Conservation (phyloP, 208 protist species). For the Endotrypanum monterogeii region DNA sequence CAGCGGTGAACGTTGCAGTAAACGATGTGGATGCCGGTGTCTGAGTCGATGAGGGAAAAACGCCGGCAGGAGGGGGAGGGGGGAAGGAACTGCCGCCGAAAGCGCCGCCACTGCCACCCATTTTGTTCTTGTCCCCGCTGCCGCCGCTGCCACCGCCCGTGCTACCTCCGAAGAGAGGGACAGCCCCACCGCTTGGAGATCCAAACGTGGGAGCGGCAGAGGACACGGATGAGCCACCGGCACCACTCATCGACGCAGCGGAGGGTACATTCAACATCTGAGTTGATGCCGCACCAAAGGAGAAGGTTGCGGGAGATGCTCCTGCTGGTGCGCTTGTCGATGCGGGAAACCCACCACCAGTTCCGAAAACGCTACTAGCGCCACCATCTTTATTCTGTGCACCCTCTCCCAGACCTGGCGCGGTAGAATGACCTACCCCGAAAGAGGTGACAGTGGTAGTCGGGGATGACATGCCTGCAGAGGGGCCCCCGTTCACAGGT, state of each 20-base stretch:
- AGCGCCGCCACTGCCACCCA: too few relatives aligned
- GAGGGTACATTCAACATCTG: not conserved
- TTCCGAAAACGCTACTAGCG: not conserved
- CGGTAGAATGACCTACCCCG: not conserved
- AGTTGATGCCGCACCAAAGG: not conserved
- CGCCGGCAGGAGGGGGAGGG: not conserved
- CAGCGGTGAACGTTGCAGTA: not conserved
- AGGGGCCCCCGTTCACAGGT: not conserved
- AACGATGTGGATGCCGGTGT: not conserved
- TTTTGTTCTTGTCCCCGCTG: not conserved
- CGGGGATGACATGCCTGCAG: not conserved
- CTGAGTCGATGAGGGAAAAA: not conserved
- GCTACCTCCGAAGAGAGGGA: not conserved
- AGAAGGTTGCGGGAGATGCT: not conserved
- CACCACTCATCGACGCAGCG: not conserved
- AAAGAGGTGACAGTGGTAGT: not conserved
- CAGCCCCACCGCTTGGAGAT: not conserved
- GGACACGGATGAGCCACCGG: not conserved
- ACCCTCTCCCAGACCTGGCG: not conserved
- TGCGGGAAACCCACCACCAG: not conserved
- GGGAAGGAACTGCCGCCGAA: not conserved
- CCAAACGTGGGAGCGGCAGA: not conserved
- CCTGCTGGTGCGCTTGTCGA: not conserved
- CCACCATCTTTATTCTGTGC: not conserved
- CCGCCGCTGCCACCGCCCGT: not conserved